Conservation (phyloP, 805 yeast genomes). For the Saccharomycopsis schoenii region DNA sequence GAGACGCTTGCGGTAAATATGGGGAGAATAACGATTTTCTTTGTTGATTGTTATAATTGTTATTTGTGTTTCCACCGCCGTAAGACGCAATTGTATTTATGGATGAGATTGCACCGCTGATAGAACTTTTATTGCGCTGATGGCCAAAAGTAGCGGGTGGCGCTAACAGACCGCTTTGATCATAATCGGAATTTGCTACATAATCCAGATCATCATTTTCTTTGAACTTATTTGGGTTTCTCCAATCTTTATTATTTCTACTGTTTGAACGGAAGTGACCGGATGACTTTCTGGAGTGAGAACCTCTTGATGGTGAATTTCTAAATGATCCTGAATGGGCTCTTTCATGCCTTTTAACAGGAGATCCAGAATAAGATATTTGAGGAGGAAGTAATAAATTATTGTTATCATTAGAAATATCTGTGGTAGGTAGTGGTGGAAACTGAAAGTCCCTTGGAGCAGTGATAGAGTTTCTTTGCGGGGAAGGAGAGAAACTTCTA, state of each 20-base stretch:
- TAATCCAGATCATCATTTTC: constrained; percentile 17
- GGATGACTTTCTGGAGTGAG: constrained; percentile 31
- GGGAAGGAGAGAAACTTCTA: constrained; percentile 19
- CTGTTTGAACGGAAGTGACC: constrained; percentile 32
- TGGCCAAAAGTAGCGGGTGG: constrained; percentile 57
- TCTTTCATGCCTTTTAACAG: constrained; percentile 9
- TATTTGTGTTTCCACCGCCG: constrained; percentile 23
- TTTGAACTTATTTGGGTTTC: constrained; percentile 32
- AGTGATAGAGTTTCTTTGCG: constrained; percentile 17
- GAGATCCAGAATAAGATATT: constrained; percentile 36
- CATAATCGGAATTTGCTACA: constrained; percentile 47
- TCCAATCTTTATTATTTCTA: constrained; percentile 49
- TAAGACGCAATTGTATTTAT: constrained; percentile 20
- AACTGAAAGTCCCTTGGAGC: constrained; percentile 53
- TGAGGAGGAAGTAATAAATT: constrained; percentile 39
- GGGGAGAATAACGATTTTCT: constrained; percentile 90
- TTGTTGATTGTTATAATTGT: constrained; percentile 29
- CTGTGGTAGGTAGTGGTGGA: constrained; percentile 36
- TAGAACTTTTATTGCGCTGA: constrained; percentile 67
- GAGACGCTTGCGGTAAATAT: constrained; percentile 83
- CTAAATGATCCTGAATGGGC: background rate
- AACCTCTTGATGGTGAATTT: constrained; percentile 16
- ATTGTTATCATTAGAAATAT: constrained; percentile 7
- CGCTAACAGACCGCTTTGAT: constrained; percentile 66
- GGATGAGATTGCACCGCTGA: constrained; percentile 51